Conservation (phyloP, 2,329 filamentous ascomycete genomes). For the Xylariaceae sp. region DNA sequence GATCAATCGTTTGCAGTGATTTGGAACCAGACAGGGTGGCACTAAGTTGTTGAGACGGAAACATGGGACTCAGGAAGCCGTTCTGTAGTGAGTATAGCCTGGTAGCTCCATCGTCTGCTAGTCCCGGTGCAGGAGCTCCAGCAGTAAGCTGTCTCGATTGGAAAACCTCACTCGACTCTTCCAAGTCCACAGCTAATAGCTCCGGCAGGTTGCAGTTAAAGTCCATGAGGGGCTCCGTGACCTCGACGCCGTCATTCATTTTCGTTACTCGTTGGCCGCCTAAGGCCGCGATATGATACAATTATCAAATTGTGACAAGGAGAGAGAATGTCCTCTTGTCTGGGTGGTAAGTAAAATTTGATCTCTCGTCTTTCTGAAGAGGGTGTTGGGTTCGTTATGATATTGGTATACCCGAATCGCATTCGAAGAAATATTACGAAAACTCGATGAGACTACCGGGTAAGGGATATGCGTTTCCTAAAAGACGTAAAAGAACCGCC, state of each 20-base stretch:
- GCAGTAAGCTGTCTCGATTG: conserved; percentile 58
- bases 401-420: not conserved
- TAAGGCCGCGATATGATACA: conserved; percentile 3
- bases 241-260: conserved; percentile 29
- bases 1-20: conserved; percentile 34
- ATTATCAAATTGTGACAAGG: conserved; percentile 1
- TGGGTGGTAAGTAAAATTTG: not conserved
- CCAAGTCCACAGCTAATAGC: conserved; percentile 60
- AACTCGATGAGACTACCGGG: not conserved
- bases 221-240: conserved; percentile 33
- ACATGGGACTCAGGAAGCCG: conserved; percentile 16
- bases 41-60: conserved; percentile 26
- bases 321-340: not conserved
- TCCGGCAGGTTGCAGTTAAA: conserved; percentile 59
- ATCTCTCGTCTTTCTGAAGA: not conserved
- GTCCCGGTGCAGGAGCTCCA: conserved; percentile 50
- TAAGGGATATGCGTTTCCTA: not conserved
- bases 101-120: conserved; percentile 40
- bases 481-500: conserved; percentile 2
- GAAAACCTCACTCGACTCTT: conserved; percentile 55
- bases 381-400: conserved; percentile 1
- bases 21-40: conserved; percentile 28
- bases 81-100: conserved; percentile 37
- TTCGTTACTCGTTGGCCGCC: conserved; percentile 1
- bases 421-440: not conserved